Base-by-base conservation (phyloP, 306 rosid species). In the Vachellia collinsii region DNA sequence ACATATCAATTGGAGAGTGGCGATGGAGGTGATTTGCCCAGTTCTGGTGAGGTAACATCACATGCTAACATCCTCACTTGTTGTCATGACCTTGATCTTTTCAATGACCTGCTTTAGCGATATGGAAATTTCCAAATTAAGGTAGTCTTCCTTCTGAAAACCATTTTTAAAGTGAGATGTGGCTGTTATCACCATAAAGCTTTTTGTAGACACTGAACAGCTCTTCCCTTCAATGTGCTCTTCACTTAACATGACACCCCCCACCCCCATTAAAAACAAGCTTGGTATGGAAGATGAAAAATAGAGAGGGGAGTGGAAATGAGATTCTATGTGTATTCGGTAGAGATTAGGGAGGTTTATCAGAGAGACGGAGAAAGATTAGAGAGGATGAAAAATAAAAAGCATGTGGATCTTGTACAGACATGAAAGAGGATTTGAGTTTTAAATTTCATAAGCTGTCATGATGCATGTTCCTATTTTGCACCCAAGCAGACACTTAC, bases 1-100 rank as follows among this genome's bases (percentile, higher is more conserved):
- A 86, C 97, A 23, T 93, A 90, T 87, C 98, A 95, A 86, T 80
- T 95, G 76, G 99, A 92, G 81, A 85, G 93, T 63, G 98, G 99
- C 73, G 79, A 83, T 51, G 85, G 88, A 66, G 93, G 88, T 77
- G 99, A 96, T 85, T 88, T 86, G 73, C 99, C 99, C 37, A 83
- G 94, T 91, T 90, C 99, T 36, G 98, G 97, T 11, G 90, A 96
- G 92, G 99, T 96, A 76, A 75, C 84, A 82, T 68, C 79, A 70
- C 75, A 36, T 77, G 10, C 72, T 53, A 53, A 25, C 20, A 65
- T 64, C 53, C 66, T 70, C 29, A 48, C 42, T 80, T 11, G 12
- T 59, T 25, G 74, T 70, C 75, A 48, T 75, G 77, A 53, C 43
- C 51, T 74, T 65, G 44, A 34, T 6, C 43, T 43, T 63, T 47